phyloP scores from a whole-genome alignment of 495 filamentous ascomycete genomes.

The Tuber brumale region DNA sequence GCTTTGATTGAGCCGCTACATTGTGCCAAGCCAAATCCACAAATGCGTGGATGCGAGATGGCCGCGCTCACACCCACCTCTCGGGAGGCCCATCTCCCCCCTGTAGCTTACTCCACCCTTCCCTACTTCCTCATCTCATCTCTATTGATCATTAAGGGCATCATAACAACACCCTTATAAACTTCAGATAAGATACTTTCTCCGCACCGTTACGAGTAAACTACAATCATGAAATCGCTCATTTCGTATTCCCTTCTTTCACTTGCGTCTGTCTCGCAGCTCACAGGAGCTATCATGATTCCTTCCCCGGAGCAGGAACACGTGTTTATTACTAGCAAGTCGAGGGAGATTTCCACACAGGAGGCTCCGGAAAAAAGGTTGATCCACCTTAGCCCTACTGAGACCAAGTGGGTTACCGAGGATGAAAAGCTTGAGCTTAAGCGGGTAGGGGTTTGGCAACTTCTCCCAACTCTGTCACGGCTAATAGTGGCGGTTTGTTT shows the following conservation, averaged over 20 bases:
- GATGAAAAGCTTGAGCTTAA: slow-evolving; percentile 90
- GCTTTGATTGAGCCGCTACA: no score
- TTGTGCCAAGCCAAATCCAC: slow-evolving; percentile 9
- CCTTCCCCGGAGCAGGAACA: slow-evolving; percentile 28
- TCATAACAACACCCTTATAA: background rate
- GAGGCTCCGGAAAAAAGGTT: slow-evolving; percentile 55
- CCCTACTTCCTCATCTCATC: slow-evolving; percentile 4
- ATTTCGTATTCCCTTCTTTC: slow-evolving; percentile 30
- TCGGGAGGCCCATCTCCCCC: background rate
- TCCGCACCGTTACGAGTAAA: background rate
- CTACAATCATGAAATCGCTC: slow-evolving; percentile 37
- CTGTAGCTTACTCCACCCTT: slow-evolving; percentile 1
- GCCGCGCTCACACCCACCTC: background rate
- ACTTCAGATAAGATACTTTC: slow-evolving; percentile 2
- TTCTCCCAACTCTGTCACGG: background rate
- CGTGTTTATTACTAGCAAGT: slow-evolving; percentile 11
- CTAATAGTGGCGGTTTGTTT: background rate
- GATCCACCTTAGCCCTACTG: slow-evolving; percentile 81
- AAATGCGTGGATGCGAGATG: no score
- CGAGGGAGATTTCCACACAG: slow-evolving; percentile 35
- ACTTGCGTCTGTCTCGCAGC: slow-evolving; percentile 30
- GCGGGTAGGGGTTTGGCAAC: slow-evolving; percentile 54
- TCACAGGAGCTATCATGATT: slow-evolving; percentile 32
- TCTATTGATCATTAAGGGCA: background rate
- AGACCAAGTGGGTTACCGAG: slow-evolving; percentile 79